A percentile compares a stretch with the other conserved stretches of the same genome.
Evolutionary conservation across 257 asterid species (phyloP).

Genomic region (Solanum lycopersicoides): DNA sequence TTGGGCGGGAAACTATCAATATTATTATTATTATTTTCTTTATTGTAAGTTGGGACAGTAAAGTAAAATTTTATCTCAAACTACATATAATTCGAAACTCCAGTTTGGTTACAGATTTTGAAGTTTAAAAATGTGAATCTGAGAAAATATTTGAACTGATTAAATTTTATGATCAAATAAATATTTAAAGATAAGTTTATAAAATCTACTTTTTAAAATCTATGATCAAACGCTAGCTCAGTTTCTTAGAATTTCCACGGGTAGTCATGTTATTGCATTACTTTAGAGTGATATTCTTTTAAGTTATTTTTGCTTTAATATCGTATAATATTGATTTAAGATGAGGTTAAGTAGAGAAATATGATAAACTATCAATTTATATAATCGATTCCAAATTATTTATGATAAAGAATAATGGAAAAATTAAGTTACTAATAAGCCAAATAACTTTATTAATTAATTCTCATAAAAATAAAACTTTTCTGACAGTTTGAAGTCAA

Average conservation of each 20-base stretch:
- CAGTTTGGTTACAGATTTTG: background rate
- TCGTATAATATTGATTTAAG: background rate
- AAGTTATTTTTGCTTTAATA: background rate
- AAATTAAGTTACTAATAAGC: background rate
- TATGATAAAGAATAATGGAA: too few relatives aligned
- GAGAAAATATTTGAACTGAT: background rate
- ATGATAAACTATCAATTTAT: too few relatives aligned
- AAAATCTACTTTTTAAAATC: too few relatives aligned
- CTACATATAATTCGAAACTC: background rate
- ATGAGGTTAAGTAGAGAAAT: background rate
- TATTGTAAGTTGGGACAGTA: background rate
- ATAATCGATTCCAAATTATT: too few relatives aligned
- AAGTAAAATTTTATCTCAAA: background rate
- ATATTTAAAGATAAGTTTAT: background rate
- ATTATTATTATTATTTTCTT: background rate
- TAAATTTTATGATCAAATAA: background rate
- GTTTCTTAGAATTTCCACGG: too few relatives aligned
- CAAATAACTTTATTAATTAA: too few relatives aligned
- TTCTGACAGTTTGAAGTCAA: background rate
- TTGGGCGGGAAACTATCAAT: constrained; percentile 32
- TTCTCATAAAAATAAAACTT: too few relatives aligned
- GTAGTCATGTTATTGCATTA: background rate
- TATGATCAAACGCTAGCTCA: background rate
- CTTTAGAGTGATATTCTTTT: background rate
- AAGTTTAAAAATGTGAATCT: background rate